Base-by-base conservation (phyloP, 179 eudicot species). In the Vitellaria paradoxa region DNA sequence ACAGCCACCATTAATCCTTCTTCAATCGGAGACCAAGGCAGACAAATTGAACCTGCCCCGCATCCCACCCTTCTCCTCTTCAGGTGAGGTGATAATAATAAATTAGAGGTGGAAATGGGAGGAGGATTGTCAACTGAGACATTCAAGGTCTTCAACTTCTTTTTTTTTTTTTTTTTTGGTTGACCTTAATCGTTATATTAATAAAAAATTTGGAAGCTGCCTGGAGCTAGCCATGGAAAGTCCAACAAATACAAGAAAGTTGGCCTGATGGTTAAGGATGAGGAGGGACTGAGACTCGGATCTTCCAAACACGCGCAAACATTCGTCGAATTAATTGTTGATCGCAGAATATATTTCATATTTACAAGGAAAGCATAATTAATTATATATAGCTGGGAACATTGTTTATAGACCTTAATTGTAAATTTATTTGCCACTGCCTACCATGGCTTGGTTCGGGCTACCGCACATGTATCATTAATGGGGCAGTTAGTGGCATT, bases 51-150 rank as follows among this genome's bases (percentile, higher is more conserved):
- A 68, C 56, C 17, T 46, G 6, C 18, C 9, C 13, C 15, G 13
- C 11, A 2, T 21, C 74, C 55, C 37, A 76, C 79, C 23, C 73
- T 76, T 40, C 45, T 68, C 42, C 56, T 68, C 64, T 76, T 76
- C 46, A 11, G 9, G 14, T 76, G 57, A 68, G 45, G 37, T 30
- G 37, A 30, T 30, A 30, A 30, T 30, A 30, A 30, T 30, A 30
- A 30, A 30, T 30, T 30, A 30, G 37, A 30, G 37, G 37, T 30
- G 37, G 37, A 30, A 30, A 30, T 30, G 37, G 37, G 37, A 30
- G 37, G 37, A 30, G 37, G 37, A 30, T 0, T 30, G 37, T 30
- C 2, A 30, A 30, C 2, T 30, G 37, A 2, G 37, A 30, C 37
- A 30, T 0, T 30, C 2, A 30, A 30, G 37, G 37, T 30, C 37